Percentiles rank a stretch among this genome's conserved stretches.
phyloP scores from a whole-genome alignment of 2,329 filamentous ascomycete species.

The Fusarium torulosum region DNA sequence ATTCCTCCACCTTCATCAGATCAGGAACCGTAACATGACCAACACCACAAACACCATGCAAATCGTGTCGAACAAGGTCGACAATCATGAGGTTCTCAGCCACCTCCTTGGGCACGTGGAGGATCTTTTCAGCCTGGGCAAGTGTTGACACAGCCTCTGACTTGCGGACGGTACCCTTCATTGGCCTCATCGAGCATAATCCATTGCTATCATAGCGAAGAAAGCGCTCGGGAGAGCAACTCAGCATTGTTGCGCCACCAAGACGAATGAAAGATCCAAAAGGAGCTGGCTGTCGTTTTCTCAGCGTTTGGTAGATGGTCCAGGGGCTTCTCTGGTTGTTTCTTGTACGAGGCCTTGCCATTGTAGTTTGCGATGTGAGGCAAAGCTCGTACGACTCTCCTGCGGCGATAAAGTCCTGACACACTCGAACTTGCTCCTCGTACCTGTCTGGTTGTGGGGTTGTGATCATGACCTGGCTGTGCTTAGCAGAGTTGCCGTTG shows the following conservation, averaged over 20 bases:
- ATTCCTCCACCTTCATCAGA: conserved; percentile 89
- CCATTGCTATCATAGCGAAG: conserved; percentile 69
- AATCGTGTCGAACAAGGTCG: conserved; percentile 92
- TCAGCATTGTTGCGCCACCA: conserved; percentile 76
- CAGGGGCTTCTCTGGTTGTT: conserved; percentile 62
- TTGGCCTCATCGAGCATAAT: conserved; percentile 84
- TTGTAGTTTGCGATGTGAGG: conserved; percentile 79
- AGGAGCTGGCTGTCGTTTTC: conserved; percentile 80
- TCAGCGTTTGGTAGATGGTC: conserved; percentile 78
- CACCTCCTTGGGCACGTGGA: conserved; percentile 87
- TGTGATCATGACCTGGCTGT: conserved; percentile 47
- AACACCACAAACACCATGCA: conserved; percentile 85
- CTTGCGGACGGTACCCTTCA: conserved; percentile 97
- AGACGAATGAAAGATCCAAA: conserved; percentile 87
- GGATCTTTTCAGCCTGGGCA: conserved; percentile 77
- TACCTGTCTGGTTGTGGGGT: conserved; percentile 66
- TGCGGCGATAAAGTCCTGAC: conserved; percentile 77
- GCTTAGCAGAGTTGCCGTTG: conserved; percentile 27
- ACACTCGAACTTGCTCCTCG: conserved; percentile 73
- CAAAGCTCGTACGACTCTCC: conserved; percentile 91
- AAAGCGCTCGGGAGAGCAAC: conserved; percentile 91
- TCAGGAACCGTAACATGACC: conserved; percentile 80
- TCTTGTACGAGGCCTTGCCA: conserved; percentile 58
- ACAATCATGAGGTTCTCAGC: conserved; percentile 99
- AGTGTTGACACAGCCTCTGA: conserved; percentile 72